Conservation (phyloP, 2,329 filamentous ascomycete species). For the Penicillium sp. region DNA sequence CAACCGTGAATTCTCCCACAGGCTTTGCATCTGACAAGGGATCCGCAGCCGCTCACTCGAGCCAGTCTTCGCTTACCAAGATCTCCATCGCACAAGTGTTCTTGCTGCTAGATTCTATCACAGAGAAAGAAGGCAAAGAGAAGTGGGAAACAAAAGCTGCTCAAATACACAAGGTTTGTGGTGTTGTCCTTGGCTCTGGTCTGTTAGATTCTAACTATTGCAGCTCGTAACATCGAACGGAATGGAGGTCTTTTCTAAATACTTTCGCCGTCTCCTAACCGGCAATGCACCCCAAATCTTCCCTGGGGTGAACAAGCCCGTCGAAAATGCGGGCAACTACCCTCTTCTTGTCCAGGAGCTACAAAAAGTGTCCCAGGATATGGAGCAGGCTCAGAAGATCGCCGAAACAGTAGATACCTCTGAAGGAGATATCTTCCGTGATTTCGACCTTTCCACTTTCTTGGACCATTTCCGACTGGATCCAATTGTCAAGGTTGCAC, state of each 20-base stretch:
- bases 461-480: slow-evolving; percentile 95
- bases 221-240: slow-evolving; percentile 95
- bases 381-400: slow-evolving; percentile 81
- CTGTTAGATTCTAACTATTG: not conserved
- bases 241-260: slow-evolving; percentile 98
- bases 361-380: slow-evolving; percentile 75
- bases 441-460: slow-evolving; percentile 94
- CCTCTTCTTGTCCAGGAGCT: slow-evolving; percentile 78
- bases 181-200: not conserved
- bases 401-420: slow-evolving; percentile 87
- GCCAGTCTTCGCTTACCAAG: slow-evolving; percentile 69
- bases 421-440: slow-evolving; percentile 88
- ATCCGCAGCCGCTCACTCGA: slow-evolving; percentile 43
- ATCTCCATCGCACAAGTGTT: slow-evolving; percentile 95
- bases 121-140: slow-evolving; percentile 82
- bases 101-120: slow-evolving; percentile 87
- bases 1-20: slow-evolving; percentile 52
- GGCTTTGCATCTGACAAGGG: slow-evolving; percentile 51
- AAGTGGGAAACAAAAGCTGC: slow-evolving; percentile 93
- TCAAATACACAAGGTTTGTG: slow-evolving; percentile 80
- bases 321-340: slow-evolving; percentile 76
- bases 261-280: slow-evolving; percentile 87
- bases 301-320: slow-evolving; percentile 67
- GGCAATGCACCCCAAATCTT: slow-evolving; percentile 92
- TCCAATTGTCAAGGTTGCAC: slow-evolving; percentile 77